Base-by-base conservation (phyloP, 306 rosid genomes). In the Amphicarpaea edgeworthii region DNA sequence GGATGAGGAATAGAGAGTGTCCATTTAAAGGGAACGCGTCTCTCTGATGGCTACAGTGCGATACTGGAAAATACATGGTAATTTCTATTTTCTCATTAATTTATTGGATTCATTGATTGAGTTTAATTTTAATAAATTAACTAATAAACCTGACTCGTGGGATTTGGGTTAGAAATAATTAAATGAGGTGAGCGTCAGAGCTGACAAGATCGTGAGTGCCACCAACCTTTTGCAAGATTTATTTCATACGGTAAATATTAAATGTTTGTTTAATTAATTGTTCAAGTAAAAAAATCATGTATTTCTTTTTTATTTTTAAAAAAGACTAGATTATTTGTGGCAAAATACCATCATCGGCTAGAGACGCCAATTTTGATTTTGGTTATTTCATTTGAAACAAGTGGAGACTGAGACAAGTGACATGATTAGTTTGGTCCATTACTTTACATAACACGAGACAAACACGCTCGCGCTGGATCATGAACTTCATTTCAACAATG, bases 61-160 rank as follows among this genome's bases (percentile, higher is more conserved):
- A 1, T 26, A 70, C 76, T 57, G 70, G 81, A 72, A 79, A 37
- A 26, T 75, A 26, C 76, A 37, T 6, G 42, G 54, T 72, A 72
- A 30, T 54, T 72, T 68, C 76, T 57, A 21, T 2, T 51, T 51
- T 12, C 11, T 10, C 23, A 23, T 50, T 67, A 3, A 2, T 73
- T 53, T 0, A 62, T 34, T 43, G 9, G 10, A 5, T 23, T 23
- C 0, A 3, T 54, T 23, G 0, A 21, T 54, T 16, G 8, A 3
- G 19, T 12, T 24, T 57, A 23, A 11, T 23, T 1, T 10, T 9
- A 9, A 19, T 8, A 17, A 9, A 57, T 12, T 16, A 23, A 57
- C 26, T 28, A 2, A 2, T 28, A 12, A 58, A 12, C 28, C 1
- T 6, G 4, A 0, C 41, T 58, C 19, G 11, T 58, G 20, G 8